Evolutionary conservation across 768 basidiomycete genomes (phyloP).

Genomic region (Kwoniella newhampshirensis): DNA sequence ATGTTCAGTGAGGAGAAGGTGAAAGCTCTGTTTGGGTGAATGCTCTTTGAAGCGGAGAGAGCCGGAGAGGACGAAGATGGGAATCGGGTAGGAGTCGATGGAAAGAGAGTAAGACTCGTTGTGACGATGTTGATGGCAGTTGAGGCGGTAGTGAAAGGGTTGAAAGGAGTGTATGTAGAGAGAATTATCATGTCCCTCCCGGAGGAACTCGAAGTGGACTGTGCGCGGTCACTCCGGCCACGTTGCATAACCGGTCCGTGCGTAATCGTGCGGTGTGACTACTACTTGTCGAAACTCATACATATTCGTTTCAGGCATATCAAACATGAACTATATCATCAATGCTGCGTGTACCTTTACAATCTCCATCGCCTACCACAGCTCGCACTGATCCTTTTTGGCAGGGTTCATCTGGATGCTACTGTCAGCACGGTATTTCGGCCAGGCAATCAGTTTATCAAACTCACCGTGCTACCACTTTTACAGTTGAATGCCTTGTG

Average conservation of each 20-base stretch:
- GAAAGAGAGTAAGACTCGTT: too few relatives aligned
- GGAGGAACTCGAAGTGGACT: neutral
- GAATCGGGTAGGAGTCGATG: too few relatives aligned
- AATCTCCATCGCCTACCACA: slow-evolving; percentile 14
- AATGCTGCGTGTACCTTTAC: neutral
- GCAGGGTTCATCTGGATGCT: slow-evolving; percentile 26
- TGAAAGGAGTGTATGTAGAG: neutral
- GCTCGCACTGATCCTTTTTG: slow-evolving; percentile 29
- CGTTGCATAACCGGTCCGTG: slow-evolving; percentile 2
- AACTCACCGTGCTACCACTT: slow-evolving; percentile 67
- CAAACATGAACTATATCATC: neutral
- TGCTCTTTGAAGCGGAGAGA: too few relatives aligned
- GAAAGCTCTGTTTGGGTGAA: neutral
- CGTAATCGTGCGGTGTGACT: too few relatives aligned
- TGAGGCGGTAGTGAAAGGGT: too few relatives aligned
- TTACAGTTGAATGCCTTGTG: slow-evolving; percentile 83
- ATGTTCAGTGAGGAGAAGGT: neutral
- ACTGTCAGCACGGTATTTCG: neutral
- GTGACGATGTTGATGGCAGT: too few relatives aligned
- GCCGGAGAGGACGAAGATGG: too few relatives aligned
- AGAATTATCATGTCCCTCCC: too few relatives aligned
- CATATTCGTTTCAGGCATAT: too few relatives aligned
- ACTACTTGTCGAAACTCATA: too few relatives aligned
- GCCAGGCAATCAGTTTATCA: neutral
- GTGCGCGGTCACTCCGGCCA: neutral